Evolutionary conservation across 352 stramenopile genomes (phyloP), one percentile per base, ranked within the genome.

Genomic region (Globisporangium sylvaticum): DNA sequence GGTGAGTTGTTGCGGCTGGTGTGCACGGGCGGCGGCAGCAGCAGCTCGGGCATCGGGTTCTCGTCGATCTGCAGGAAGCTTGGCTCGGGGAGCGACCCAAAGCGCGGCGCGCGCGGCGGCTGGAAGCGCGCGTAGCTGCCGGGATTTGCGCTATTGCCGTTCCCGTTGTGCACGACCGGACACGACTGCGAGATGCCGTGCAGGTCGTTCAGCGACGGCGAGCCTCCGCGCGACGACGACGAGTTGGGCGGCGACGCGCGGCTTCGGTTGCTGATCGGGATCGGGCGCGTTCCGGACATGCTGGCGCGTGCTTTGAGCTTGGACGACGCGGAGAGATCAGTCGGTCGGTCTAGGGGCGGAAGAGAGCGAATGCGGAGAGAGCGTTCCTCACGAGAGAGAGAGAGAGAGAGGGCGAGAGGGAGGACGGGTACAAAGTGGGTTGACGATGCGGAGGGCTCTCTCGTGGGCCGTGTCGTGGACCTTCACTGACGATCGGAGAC

Each of bases 31-130:
- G 83, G 81, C 14, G 80, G 80, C 25, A 92, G 71, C 39, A 74
- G 55, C 37, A 92, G 72, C 65, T 88, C 84, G 4, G 82, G 81
- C 81, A 92, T 89, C 25, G 67, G 65, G 15, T 72, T 54, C 31
- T 68, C 64, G 27, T 81, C 74, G 25, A 84, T 34, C 55, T 83
- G 71, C 44, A 88, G 57, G 56, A 87, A 89, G 46, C 73, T 81
- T 0, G 83, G 83, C 31, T 90, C 83, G 8, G 83, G 83, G 57
- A 90, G 75, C 22, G 83, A 92, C 0, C 83, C 83, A 20, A 92
- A 84, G 1, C 76, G 34, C 3, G 83, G 83, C 4, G 83, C 79
- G 58, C 75, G 72, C 24, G 83, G 83, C 20, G 83, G 79, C 60
- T 86, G 77, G 31, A 79, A 62, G 12, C 74, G 66, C 52, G 70